A percentile compares a stretch with the other conserved stretches of the same genome.
These are phyloP conservation scores for Pinus taeda DNA, from an alignment of 75 land plant species.

Conservation along the genomic window DNA sequence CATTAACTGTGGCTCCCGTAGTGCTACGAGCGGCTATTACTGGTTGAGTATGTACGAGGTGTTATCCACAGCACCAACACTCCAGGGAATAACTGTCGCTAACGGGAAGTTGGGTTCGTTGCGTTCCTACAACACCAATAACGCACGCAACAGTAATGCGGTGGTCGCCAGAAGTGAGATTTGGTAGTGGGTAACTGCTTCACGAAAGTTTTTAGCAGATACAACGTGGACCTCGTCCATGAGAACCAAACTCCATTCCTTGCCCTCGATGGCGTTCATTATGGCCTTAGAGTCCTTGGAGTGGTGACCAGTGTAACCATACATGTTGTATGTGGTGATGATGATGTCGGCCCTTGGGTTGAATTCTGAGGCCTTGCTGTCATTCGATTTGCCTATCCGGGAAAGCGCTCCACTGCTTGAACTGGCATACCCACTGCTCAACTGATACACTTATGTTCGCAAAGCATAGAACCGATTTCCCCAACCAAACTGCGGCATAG, in stretches of 20 bases:
- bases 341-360: conserved; percentile 12
- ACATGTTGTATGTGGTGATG: conserved; percentile 22
- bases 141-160: no score
- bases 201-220: conserved; percentile 20
- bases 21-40: no score
- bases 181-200: conserved; percentile 19
- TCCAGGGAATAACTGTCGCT: no score
- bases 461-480: conserved; percentile 20
- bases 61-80: no score
- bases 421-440: conserved; percentile 21
- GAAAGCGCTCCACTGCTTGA: conserved; percentile 14
- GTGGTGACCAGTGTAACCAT: conserved; percentile 17
- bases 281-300: conserved; percentile 23
- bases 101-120: no score
- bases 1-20: no score
- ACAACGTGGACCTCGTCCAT: conserved; percentile 33
- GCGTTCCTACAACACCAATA: no score
- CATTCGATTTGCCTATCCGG: conserved; percentile 7
- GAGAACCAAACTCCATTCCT: conserved; percentile 23
- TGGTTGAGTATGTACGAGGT: no score
- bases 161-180: no score
- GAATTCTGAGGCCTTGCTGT: conserved; percentile 9
- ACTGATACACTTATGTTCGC: conserved; percentile 18
- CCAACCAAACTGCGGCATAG: conserved; percentile 11
- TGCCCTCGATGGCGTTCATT: background rate